Base-by-base conservation (phyloP, 768 basidiomycete genomes). In the Calvatia gigantea region DNA sequence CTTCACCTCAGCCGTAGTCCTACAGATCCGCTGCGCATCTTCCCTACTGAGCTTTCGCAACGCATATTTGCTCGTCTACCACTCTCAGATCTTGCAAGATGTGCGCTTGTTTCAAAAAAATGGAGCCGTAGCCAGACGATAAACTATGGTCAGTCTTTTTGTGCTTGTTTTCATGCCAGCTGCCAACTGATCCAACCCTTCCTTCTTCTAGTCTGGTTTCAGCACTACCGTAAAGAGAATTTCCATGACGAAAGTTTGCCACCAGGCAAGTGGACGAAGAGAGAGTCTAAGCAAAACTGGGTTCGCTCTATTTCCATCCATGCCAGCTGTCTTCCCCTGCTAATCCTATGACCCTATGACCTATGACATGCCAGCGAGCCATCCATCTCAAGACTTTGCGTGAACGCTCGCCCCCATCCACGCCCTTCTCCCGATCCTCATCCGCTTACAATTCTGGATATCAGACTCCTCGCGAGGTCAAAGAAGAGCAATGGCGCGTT, bases 261-360 rank as follows among this genome's bases (percentile, higher is more conserved):
- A 3, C 79, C 85, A 8, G 90, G 87, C 32, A 94, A 94, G 69
- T 97, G 94, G 94, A 89, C 92, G 7, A 90, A 89, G 65, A 79
- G 87, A 54, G 94, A 97, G 69, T 94, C 91, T n/a, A 97, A 94
- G 67, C 88, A 92, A 70, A 87, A 87, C 60, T 97, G 94, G 94
- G 88, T 85, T 60, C 21, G 73, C 77, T 57, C 6, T 47, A 45
- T 42, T 55, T n/a, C 31, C 59, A 39, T 6, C 32, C 6, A 25
- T 46, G 29, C 27, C 29, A 31, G 25, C 44, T 27, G 44, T 27
- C 29, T 7, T 29, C 15, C 21, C 28, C 17, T 33, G 31, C 15
- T n/a, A 19, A 7, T 27, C 2, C 35, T 28, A 35, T 6, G 0
- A 7, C 11, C 29, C 2, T 39, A 4, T 15, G 21, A 25, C 12